Evolutionary conservation across 495 filamentous ascomycete genomes (phyloP), one percentile per base, ranked within the genome.

Genomic region (Cercophora sp.): DNA sequence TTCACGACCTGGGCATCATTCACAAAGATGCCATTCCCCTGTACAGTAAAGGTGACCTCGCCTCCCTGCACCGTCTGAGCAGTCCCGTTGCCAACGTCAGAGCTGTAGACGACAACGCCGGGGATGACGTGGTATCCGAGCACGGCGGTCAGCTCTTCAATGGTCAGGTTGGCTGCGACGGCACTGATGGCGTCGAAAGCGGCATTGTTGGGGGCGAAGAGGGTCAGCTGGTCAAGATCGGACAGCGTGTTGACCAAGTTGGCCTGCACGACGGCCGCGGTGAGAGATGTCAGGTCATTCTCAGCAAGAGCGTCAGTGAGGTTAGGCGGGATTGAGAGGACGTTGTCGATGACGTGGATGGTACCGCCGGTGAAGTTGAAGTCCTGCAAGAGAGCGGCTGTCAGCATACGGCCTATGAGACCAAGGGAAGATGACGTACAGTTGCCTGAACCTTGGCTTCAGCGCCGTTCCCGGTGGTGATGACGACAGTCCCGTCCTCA

Each of bases 261-360:
- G 15, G 78, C 69, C 1, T 57, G 57, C 22, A 60, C 71, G 5
- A 86, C 55, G 13, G 85, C 83, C 13, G 79, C 81, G 34, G 68
- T 66, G 11, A 79, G 61, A 8, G 79, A 71, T 11, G 81, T 86
- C 4, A 87, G 73, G 48, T 81, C 78, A 5, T 69, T 69, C 0
- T 61, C 36, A 11, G 79, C 70, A 9, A 71, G 46, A 0, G 81
- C 82, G 18, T 66, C 63, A 8, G 70, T 69, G 43, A 84, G 54
- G 52, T 76, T 76, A 31, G 63, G 31, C 0, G 86, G 86, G 32
- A 86, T 67, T 15, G 71, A 70, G 4, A 87, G 72, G 32, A 82
- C 67, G 10, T 54, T 65, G 65, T 88, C 78, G 60, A 89, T 79
- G 42, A 88, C 65, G 62, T 89, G 85, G 27, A 87, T 69, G 2